These are phyloP conservation scores for Phytophthora hybrid DNA, from an alignment of 352 stramenopile genomes.

Conservation along the genomic window DNA sequence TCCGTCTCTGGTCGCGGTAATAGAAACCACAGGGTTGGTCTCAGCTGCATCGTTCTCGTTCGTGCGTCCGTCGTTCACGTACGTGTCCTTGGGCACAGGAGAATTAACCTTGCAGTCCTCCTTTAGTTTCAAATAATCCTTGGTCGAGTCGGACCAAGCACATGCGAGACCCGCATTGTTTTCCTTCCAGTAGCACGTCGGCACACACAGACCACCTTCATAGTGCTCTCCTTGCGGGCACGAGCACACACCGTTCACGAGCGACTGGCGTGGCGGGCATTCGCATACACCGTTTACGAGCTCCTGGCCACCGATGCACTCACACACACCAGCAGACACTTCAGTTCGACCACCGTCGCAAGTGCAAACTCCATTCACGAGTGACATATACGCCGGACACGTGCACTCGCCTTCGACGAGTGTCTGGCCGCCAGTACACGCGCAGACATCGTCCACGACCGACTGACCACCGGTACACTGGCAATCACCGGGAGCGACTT, in stretches of 20 bases:
- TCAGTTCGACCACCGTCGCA: background rate
- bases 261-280: background rate
- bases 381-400: background rate
- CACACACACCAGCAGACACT: background rate
- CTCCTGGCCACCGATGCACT: background rate
- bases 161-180: slow-evolving; percentile 15
- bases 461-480: background rate
- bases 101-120: slow-evolving; percentile 14
- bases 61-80: slow-evolving; percentile 25
- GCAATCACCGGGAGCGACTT: background rate
- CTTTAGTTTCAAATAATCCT: slow-evolving; percentile 4
- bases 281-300: background rate
- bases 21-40: slow-evolving; percentile 16
- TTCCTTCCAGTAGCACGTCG: slow-evolving; percentile 22
- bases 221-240: background rate
- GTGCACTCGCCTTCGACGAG: background rate
- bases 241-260: background rate
- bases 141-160: background rate
- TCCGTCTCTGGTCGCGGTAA: slow-evolving; percentile 20
- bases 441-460: slow-evolving; percentile 1
- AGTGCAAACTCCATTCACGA: background rate
- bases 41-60: slow-evolving; percentile 20
- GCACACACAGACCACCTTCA: background rate
- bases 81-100: slow-evolving; percentile 32
- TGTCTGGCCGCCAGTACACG: slow-evolving; percentile 3